Evolutionary conservation across 495 filamentous ascomycete species (phyloP).

Genomic region (Articulospora tetracladia): DNA sequence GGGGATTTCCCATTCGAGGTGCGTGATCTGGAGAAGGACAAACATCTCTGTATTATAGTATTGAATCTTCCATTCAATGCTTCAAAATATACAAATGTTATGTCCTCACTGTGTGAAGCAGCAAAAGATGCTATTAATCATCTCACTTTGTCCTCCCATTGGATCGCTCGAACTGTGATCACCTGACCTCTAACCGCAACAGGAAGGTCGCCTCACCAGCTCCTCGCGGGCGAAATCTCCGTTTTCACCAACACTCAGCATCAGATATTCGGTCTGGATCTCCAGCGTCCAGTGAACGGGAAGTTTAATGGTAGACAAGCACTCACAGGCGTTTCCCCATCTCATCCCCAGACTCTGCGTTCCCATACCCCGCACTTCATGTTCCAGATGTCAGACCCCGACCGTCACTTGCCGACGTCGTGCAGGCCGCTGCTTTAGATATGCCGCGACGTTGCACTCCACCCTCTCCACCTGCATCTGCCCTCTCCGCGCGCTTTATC

Average conservation of each 20-base stretch:
- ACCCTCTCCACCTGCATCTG: background rate
- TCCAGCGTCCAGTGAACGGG: too few relatives aligned
- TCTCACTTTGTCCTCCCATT: too few relatives aligned
- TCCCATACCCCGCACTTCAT: background rate
- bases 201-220: background rate
- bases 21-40: too few relatives aligned
- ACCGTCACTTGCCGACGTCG: background rate
- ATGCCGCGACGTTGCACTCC: too few relatives aligned
- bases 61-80: too few relatives aligned
- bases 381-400: background rate
- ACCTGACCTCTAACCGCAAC: background rate
- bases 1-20: too few relatives aligned
- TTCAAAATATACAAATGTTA: too few relatives aligned
- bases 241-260: background rate
- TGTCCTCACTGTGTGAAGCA: too few relatives aligned
- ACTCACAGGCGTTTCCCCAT: background rate
- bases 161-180: too few relatives aligned
- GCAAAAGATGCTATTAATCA: too few relatives aligned
- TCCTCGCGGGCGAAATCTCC: background rate
- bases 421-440: background rate
- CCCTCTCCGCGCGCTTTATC: background rate
- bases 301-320: background rate
- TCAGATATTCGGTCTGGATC: background rate
- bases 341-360: background rate
- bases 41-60: too few relatives aligned